Evolutionary conservation across 192 early-diverging fungal species (phyloP).

Genomic region (Spizellomyces punctatus): DNA sequence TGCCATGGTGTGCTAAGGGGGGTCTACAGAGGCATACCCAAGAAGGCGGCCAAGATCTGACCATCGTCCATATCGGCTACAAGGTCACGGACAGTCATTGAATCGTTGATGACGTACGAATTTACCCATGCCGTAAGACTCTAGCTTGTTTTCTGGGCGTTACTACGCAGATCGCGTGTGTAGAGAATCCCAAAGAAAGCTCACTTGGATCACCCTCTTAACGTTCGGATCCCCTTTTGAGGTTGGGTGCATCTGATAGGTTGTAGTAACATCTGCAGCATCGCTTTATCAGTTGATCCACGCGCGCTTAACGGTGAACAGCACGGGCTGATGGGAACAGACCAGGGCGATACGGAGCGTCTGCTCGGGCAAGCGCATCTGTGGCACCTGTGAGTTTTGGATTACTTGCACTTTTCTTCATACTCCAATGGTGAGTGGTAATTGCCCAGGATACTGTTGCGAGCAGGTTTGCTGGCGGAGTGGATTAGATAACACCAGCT

Average conservation of each 20-base stretch:
- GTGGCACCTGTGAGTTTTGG: neutral
- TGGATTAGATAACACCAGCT: too few species aligned
- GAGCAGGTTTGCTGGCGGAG: too few species aligned
- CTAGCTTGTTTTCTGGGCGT: neutral
- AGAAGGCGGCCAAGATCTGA: constrained; percentile 25
- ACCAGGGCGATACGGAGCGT: neutral
- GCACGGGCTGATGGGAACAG: neutral
- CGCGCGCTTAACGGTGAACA: neutral
- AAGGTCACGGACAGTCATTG: constrained; percentile 32
- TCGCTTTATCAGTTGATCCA: neutral
- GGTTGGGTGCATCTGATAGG: constrained; percentile 18
- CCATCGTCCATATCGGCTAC: constrained; percentile 29
- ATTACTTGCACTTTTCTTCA: too few species aligned
- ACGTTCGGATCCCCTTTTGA: constrained; percentile 28
- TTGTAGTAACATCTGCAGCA: neutral
- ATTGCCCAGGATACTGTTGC: too few species aligned
- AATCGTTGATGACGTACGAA: constrained; percentile 15
- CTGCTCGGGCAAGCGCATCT: constrained; percentile 3
- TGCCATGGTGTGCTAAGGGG: too few species aligned
- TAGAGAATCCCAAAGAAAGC: neutral
- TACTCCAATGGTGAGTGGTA: too few species aligned
- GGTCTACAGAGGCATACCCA: constrained; percentile 11
- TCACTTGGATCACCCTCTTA: constrained; percentile 24
- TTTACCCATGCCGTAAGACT: constrained; percentile 43
- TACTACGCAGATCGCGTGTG: neutral